Base-by-base conservation (phyloP, 495 filamentous ascomycete genomes). In the Neurospora sp. region DNA sequence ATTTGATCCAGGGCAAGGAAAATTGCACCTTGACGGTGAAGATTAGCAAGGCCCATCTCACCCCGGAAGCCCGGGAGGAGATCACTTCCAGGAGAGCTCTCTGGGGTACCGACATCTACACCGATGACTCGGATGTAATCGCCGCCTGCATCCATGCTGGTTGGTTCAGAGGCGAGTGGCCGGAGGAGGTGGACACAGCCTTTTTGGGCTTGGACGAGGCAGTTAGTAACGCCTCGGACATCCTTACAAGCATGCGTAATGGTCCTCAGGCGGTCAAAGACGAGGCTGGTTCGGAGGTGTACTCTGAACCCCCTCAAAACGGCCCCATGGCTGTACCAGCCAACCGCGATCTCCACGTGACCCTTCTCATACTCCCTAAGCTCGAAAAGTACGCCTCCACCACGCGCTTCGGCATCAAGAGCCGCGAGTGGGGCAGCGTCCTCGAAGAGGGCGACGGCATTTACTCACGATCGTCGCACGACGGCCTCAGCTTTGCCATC, bases 91-190 rank as follows among this genome's bases (percentile, higher is more conserved):
- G 90, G 16, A 87, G 91, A 59, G 90, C 92, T 3, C 80, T 99
- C 3, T 99, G 94, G 94, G 96, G 96, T 10, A 94, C 93, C 0
- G 93, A 94, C 22, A 86, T 98, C 7, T 98, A 99, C 80, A 97
- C 94, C 0, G 96, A 98, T 75, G 96, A 99, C 82, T 97, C 94
- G 0, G 96, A 99, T 78, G 88, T 94, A 6, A 86, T 99, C 69
- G 96, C 94, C 0, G 94, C 94, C 4, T 94, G 95, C 71, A 96
- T 98, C 72, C 96, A 99, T 80, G 89, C 90, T 16, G 96, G 96
- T 9, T 98, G 91, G 88, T 91, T 99, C 72, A 89, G 92, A 10
- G 96, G 95, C 37, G 93, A 92, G 73, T 97, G 94, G 91, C 87
- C 89, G 20, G 88, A 92, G 1, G 91, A 93, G 47, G 89, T 95